Evolutionary conservation across 306 rosid species (phyloP), one percentile per base, ranked within the genome.

Genomic region (Glycine tomentella): DNA sequence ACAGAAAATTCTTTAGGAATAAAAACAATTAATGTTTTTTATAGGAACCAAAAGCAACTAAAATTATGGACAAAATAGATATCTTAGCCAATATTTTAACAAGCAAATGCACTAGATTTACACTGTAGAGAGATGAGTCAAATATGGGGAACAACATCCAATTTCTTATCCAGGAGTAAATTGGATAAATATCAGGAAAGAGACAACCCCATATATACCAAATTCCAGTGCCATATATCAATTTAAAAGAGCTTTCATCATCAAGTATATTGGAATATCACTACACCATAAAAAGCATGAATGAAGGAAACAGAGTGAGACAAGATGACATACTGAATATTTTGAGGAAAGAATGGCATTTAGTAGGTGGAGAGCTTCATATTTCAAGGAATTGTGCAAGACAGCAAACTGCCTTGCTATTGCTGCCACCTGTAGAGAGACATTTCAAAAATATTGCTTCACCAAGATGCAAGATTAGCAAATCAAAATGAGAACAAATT

Each of bases 311-410:
- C 52, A 74, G 16, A 58, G 75, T 55, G 61, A 69, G 80, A 73
- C 66, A 61, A 36, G 74, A 79, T 72, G 59, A 70, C 93, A 55
- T 90, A 95, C 99, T 57, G 78, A 83, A 82, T 84, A 70, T 57
- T 92, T 85, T 69, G 92, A 86, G 31, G 91, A 87, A 69, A 95
- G 69, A 64, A 91, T 82, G 48, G 87, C 87, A 75, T 90, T 83
- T 51, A 95, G 91, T 52, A 95, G 82, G 83, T 89, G 95, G 69
- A 95, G 91, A 52, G 91, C 92, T 82, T 95, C 94, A 44, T 93
- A 95, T 82, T 95, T 95, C 81, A 85, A 72, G 83, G 92, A 87
- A 75, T 81, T 90, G 63, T 95, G 99, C 83, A 89, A 84, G 72
- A 91, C 82, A 51, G 97, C 90, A 87, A 93, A 95, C 82, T 84